These are phyloP conservation scores for Casuarina glauca DNA, from an alignment of 306 rosid species.

Conservation along the genomic window DNA sequence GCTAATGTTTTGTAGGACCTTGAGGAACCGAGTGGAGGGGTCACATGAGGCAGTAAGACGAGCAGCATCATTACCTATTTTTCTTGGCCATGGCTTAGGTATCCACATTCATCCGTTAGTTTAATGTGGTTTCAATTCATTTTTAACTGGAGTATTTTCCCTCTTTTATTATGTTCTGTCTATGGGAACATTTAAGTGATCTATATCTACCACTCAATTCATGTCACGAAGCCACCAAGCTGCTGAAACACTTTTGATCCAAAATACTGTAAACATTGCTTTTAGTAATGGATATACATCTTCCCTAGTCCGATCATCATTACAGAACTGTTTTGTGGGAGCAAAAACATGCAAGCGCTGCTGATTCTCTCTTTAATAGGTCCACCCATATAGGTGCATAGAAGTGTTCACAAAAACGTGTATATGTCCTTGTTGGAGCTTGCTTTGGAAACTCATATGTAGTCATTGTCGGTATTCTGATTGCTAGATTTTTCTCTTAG, in stretches of 20 bases:
- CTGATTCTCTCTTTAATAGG: not conserved
- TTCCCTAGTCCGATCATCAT: not conserved
- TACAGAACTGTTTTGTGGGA: not conserved
- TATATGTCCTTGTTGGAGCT: not conserved
- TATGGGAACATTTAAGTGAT: constrained; percentile 6
- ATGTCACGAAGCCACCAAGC: constrained; percentile 3
- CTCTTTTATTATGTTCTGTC: constrained; percentile 1
- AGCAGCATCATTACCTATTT: constrained; percentile 74
- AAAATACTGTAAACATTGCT: constrained; percentile 8
- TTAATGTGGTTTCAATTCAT: constrained; percentile 19
- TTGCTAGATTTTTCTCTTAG: not conserved
- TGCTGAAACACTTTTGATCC: not conserved
- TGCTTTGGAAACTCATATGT: not conserved
- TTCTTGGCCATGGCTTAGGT: constrained; percentile 88
- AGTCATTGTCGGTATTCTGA: not conserved
- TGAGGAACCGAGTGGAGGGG: constrained; percentile 58
- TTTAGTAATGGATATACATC: constrained; percentile 2
- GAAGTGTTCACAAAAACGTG: not conserved
- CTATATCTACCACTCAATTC: not conserved
- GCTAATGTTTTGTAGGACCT: constrained; percentile 48
- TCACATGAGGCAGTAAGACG: constrained; percentile 71
- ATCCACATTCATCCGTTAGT: constrained; percentile 30
- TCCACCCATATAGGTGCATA: not conserved
- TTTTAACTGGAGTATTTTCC: not conserved
- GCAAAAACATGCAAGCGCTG: not conserved